Evolutionary conservation across 495 filamentous ascomycete species (phyloP).

Genomic region (Penicillium soppii): DNA sequence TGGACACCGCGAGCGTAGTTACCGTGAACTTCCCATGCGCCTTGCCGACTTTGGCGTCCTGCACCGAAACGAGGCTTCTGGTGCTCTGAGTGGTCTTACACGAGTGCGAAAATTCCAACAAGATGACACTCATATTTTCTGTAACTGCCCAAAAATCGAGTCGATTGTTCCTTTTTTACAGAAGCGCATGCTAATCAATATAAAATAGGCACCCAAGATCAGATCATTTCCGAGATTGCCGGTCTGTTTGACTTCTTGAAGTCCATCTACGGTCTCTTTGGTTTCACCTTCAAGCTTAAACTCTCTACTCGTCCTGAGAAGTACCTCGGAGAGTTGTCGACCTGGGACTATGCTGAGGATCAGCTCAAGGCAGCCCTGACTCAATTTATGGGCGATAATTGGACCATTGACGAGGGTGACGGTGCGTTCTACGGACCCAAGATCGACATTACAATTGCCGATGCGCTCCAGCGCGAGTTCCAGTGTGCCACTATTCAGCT

Average conservation of each 20-base stretch:
- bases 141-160: too few relatives aligned
- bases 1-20: constrained; percentile 72
- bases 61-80: constrained; percentile 92
- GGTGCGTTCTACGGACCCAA: constrained; percentile 97
- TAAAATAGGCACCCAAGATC: constrained; percentile 61
- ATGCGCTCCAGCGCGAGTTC: constrained; percentile 73
- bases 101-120: constrained; percentile 91
- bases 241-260: constrained; percentile 86
- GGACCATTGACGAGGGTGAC: constrained; percentile 89
- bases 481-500: constrained; percentile 98
- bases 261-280: constrained; percentile 82
- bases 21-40: constrained; percentile 84
- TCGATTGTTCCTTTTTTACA: too few relatives aligned
- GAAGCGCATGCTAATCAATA: too few relatives aligned
- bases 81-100: constrained; percentile 85
- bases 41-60: constrained; percentile 95
- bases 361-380: constrained; percentile 75
- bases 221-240: constrained; percentile 79
- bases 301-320: constrained; percentile 94
- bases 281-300: constrained; percentile 95
- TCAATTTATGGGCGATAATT: constrained; percentile 73
- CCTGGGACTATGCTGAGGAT: constrained; percentile 83
- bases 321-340: constrained; percentile 79
- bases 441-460: constrained; percentile 89
- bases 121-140: constrained; percentile 95